Evolutionary conservation across 1,284 basidiomycete species (phyloP), one percentile per base, ranked within the genome.

Genomic region (Thecaphora frezii): DNA sequence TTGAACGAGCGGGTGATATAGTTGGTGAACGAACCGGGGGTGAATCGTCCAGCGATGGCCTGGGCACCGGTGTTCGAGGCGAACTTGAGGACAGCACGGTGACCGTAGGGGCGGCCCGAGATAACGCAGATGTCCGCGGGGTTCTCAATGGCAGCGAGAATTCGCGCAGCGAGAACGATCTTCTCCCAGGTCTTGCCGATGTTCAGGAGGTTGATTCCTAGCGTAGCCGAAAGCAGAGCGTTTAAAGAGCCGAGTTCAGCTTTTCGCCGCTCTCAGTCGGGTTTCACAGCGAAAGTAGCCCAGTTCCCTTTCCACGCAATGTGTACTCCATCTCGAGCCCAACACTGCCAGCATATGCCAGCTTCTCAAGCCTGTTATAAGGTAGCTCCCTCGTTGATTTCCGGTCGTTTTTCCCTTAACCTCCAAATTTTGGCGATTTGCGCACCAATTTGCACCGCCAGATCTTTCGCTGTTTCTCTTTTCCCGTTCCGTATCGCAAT

Each of bases 101-200:
- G 96, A 68, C 96, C 96, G 84, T 97, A 98, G 61, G 91, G 91
- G 73, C 96, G 91, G 58, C 93, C 92, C 66, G 92, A 93, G 83
- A 98, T 97, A 80, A 96, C 94, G 83, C 90, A 92, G 79, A 98
- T 87, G 82, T 98, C 94, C 81, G 90, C 89, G 66, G 94, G 93
- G 86, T 97, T 97, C 83, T 97, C 93, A 75, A 97, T 88, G 50
- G 80, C 77, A 46, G 79, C 76, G 36, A 78, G 69, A 48, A 79
- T 65, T 60, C 77, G 73, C 43, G 77, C 77, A 46, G 77, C 78
- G 50, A 79, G 54, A 40, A 79, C 73, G 51, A 98, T 86, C 84
- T 98, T 98, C 84, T 97, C 93, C 94, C 93, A 97, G 73, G 94
- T 98, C 87, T 97, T 97, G 80, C 93, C 93, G 76, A 97, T 88